Conservation (phyloP, 2,329 filamentous ascomycete species). For the Aspergillus costaricaensis region DNA sequence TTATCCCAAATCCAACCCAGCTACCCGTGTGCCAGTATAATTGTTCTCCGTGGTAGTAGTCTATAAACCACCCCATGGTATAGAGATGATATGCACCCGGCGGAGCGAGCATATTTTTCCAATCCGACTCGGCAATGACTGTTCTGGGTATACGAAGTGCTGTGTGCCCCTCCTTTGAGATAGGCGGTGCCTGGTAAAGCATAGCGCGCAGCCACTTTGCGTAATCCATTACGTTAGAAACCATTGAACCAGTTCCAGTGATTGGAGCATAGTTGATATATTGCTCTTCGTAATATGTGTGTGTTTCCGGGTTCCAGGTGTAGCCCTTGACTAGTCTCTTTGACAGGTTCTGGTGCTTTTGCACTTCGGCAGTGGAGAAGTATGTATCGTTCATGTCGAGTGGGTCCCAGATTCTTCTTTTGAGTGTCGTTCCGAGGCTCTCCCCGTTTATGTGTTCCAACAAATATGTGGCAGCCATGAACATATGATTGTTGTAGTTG, state of each 20-base stretch:
- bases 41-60: slow-evolving; percentile 23
- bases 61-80: slow-evolving; percentile 27
- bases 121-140: slow-evolving; percentile 7
- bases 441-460: slow-evolving; percentile 17
- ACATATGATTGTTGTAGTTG: slow-evolving; percentile 30
- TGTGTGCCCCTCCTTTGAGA: slow-evolving; percentile 20
- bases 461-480: slow-evolving; percentile 23
- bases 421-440: slow-evolving; percentile 17
- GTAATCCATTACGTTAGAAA: slow-evolving; percentile 31
- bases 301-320: slow-evolving; percentile 19
- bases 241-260: slow-evolving; percentile 26
- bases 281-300: slow-evolving; percentile 17
- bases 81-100: slow-evolving; percentile 18
- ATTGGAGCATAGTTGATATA: slow-evolving; percentile 20
- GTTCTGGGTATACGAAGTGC: slow-evolving; percentile 18
- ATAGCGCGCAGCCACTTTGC: slow-evolving; percentile 26
- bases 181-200: slow-evolving; percentile 20
- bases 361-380: slow-evolving; percentile 21
- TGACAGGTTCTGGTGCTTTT: not conserved
- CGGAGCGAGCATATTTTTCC: slow-evolving; percentile 12
- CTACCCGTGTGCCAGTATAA: slow-evolving; percentile 27
- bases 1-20: slow-evolving; percentile 24
- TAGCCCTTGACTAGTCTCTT: slow-evolving; percentile 23
- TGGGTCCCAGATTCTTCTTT: slow-evolving; percentile 26
- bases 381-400: slow-evolving; percentile 28